Evolutionary conservation across 495 filamentous ascomycete species (phyloP), one percentile per base, ranked within the genome.

Genomic region (Lasiosphaeria miniovina): DNA sequence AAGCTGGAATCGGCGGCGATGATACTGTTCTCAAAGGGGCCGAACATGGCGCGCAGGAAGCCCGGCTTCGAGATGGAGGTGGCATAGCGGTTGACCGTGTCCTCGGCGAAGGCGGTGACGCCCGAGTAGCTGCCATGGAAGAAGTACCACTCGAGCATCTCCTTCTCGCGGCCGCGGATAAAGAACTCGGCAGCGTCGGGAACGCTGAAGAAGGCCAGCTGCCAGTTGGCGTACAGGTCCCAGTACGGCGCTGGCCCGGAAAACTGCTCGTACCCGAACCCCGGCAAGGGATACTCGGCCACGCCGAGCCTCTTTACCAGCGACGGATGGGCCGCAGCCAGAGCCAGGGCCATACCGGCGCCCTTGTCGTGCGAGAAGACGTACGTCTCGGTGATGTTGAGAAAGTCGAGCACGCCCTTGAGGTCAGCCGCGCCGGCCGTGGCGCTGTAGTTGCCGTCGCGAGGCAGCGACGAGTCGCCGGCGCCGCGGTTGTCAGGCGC

Each of bases 81-180:
- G 50, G 68, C 48, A 49, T 70, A 70, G 5, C 60, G 55, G 5
- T 58, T 60, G 14, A 70, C 41, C 32, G 58, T 61, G 11, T 68
- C 63, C 48, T 65, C 55, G 12, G 59, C 49, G 36, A 71, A 60
- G 0, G 64, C 24, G 46, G 58, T 49, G 43, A 40, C 38, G n/a
- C 66, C 66, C 3, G 66, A 59, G 56, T 78, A 78, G 31, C 59
- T 64, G 4, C 61, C 61, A 58, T 77, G 73, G 65, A 68, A 76
- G 59, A 77, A 77, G 55, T 76, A 77, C 76, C 76, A 77, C n/a
- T 55, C 54, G 4, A 79, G 70, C 55, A 77, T 73, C 36, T 71
- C 62, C 54, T 56, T 63, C 60, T 77, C 76, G 7, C 69, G 60
- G 0, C 75, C 76, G 6, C 54, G 54, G 57, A 80, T 70, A 45